phyloP scores from a whole-genome alignment of 2,329 filamentous ascomycete genomes.

The Claviceps pazoutovae region DNA sequence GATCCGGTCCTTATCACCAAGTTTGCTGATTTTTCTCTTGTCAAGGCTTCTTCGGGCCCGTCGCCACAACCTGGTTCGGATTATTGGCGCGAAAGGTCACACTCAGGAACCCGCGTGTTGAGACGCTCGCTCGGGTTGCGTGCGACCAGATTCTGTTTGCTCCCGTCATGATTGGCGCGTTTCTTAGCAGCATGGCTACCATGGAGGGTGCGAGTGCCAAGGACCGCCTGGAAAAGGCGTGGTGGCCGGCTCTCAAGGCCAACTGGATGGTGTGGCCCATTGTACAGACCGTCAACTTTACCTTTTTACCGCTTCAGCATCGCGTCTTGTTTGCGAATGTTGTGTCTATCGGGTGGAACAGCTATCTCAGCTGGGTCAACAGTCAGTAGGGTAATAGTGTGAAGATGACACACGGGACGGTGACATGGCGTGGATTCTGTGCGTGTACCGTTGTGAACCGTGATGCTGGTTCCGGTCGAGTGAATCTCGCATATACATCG shows the following conservation, averaged over 20 bases:
- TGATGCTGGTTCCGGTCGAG: too few species aligned
- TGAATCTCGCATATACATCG: too few species aligned
- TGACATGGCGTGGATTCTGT: too few species aligned
- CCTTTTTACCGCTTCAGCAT: slow-evolving; percentile 69
- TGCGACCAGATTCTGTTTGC: slow-evolving; percentile 75
- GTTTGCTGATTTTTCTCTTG: not conserved
- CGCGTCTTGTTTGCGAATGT: slow-evolving; percentile 78
- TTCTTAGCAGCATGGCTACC: slow-evolving; percentile 72
- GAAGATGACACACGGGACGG: too few species aligned
- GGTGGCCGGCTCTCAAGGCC: slow-evolving; percentile 56
- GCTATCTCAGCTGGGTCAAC: slow-evolving; percentile 49
- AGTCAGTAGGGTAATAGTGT: slow-evolving; percentile 19
- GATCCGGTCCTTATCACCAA: too few species aligned
- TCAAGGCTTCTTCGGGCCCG: slow-evolving; percentile 69
- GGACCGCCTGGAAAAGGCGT: slow-evolving; percentile 61
- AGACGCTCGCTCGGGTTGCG: slow-evolving; percentile 64
- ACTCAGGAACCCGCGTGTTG: slow-evolving; percentile 49
- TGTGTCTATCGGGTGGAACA: slow-evolving; percentile 55
- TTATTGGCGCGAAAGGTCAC: slow-evolving; percentile 59
- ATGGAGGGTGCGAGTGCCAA: slow-evolving; percentile 50
- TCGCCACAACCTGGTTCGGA: slow-evolving; percentile 74
- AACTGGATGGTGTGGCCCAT: slow-evolving; percentile 84
- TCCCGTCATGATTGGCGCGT: slow-evolving; percentile 66
- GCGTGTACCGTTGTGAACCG: too few species aligned
- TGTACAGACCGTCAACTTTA: slow-evolving; percentile 80